phyloP scores from a whole-genome alignment of 1,284 basidiomycete genomes.

The Tilletiaria anomala region DNA sequence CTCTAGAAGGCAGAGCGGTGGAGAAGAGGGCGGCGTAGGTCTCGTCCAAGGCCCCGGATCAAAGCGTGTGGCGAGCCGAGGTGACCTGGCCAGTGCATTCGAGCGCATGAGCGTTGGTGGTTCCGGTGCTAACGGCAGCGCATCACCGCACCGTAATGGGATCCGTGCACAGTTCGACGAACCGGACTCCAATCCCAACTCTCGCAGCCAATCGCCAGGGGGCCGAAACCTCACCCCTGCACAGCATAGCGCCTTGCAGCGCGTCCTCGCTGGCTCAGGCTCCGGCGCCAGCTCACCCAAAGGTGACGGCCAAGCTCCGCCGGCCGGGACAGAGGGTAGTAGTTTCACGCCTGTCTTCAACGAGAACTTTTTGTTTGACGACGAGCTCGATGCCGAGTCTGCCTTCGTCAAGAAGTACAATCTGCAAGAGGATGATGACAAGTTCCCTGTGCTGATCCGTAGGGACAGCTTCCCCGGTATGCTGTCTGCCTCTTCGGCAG shows the following conservation, averaged over 20 bases:
- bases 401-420: slow-evolving; percentile 38
- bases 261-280: background rate
- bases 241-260: too few relatives aligned
- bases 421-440: slow-evolving; percentile 40
- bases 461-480: slow-evolving; percentile 47
- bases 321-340: background rate
- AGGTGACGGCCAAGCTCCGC: background rate
- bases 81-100: background rate
- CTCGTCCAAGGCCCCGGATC: background rate
- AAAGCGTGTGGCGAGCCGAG: background rate
- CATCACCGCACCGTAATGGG: background rate
- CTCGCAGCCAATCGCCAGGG: too few relatives aligned
- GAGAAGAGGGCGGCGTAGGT: background rate
- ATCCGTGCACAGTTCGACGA: background rate
- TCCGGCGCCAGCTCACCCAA: background rate
- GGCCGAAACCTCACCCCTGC: too few relatives aligned
- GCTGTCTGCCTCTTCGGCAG: slow-evolving; percentile 78
- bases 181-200: background rate
- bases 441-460: slow-evolving; percentile 49
- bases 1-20: background rate
- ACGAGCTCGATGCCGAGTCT: slow-evolving; percentile 14
- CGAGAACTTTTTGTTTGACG: background rate
- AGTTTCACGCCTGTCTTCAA: background rate
- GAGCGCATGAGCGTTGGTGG: background rate
- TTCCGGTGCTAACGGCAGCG: background rate